Evolutionary conservation across 192 early-diverging fungal species (phyloP).

Genomic region (Coemansia sp.): DNA sequence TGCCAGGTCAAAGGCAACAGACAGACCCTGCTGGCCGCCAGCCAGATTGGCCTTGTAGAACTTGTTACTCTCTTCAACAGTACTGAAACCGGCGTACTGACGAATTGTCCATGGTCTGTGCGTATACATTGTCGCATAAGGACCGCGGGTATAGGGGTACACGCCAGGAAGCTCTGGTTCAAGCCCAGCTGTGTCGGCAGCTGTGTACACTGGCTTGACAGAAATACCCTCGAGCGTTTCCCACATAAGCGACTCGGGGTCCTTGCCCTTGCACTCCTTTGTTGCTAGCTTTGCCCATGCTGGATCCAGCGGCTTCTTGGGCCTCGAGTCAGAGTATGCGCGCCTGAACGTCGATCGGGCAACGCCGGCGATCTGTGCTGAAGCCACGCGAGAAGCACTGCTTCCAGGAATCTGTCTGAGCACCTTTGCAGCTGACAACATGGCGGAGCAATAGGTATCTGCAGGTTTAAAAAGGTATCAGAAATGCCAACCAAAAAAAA

Average conservation of each 20-base stretch:
- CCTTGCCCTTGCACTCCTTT: constrained; percentile 88
- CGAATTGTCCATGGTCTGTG: constrained; percentile 84
- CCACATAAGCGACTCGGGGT: constrained; percentile 76
- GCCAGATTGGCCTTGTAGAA: constrained; percentile 88
- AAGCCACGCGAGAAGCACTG: neutral
- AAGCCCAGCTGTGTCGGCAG: constrained; percentile 62
- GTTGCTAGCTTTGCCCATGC: constrained; percentile 72
- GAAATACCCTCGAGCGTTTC: constrained; percentile 79
- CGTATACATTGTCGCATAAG: constrained; percentile 84
- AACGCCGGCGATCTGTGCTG: neutral
- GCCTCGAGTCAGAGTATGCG: neutral
- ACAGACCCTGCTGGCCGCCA: constrained; percentile 85
- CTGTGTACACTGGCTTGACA: constrained; percentile 86
- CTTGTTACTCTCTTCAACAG: constrained; percentile 86
- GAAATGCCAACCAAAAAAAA: neutral
- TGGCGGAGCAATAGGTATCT: neutral
- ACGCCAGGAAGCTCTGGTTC: constrained; percentile 76
- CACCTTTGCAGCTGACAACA: neutral
- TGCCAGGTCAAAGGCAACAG: constrained; percentile 87
- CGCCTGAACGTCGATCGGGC: neutral
- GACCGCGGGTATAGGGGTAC: constrained; percentile 85
- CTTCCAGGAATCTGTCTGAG: constrained; percentile 2
- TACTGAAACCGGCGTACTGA: constrained; percentile 88
- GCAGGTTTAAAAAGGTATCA: neutral
- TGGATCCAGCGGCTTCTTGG: constrained; percentile 61